Evolutionary conservation across 2,329 filamentous ascomycete genomes (phyloP).

Genomic region (Canariomyces notabilis): DNA sequence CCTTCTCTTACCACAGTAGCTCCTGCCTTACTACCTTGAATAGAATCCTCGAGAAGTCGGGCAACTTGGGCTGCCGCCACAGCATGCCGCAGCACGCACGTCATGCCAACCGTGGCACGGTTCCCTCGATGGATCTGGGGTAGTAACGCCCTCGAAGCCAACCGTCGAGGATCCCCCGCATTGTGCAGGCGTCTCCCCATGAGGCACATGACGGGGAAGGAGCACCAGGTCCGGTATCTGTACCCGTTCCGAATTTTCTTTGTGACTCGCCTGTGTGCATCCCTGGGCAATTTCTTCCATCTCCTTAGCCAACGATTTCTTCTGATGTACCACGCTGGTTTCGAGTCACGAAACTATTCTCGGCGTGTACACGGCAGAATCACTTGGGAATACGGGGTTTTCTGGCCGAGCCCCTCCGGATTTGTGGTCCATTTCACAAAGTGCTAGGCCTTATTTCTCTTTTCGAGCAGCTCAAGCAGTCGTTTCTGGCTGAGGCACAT

Average conservation of each 20-base stretch:
- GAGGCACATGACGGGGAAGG: too few relatives aligned
- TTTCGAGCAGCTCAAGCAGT: too few relatives aligned
- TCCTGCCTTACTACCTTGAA: too few relatives aligned
- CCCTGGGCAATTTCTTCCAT: background rate
- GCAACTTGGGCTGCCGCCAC: conserved; percentile 1
- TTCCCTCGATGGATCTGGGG: background rate
- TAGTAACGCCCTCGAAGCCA: background rate
- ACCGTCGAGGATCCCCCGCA: conserved; percentile 9
- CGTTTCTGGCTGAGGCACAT: too few relatives aligned
- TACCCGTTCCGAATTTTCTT: conserved; percentile 2
- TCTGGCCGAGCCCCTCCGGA: too few relatives aligned
- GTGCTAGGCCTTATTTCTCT: too few relatives aligned
- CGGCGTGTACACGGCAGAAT: background rate
- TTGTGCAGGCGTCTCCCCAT: background rate
- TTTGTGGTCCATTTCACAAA: too few relatives aligned
- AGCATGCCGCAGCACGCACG: background rate
- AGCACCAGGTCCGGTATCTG: too few relatives aligned
- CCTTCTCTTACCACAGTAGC: too few relatives aligned
- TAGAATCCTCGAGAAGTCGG: too few relatives aligned
- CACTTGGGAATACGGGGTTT: background rate
- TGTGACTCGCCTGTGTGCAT: background rate
- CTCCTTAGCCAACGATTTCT: background rate
- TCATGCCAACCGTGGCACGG: background rate
- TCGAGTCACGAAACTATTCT: background rate
- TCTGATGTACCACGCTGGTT: background rate